Base-by-base conservation (phyloP, 2,329 filamentous ascomycete species). In the Cucurbitaria berberidis region DNA sequence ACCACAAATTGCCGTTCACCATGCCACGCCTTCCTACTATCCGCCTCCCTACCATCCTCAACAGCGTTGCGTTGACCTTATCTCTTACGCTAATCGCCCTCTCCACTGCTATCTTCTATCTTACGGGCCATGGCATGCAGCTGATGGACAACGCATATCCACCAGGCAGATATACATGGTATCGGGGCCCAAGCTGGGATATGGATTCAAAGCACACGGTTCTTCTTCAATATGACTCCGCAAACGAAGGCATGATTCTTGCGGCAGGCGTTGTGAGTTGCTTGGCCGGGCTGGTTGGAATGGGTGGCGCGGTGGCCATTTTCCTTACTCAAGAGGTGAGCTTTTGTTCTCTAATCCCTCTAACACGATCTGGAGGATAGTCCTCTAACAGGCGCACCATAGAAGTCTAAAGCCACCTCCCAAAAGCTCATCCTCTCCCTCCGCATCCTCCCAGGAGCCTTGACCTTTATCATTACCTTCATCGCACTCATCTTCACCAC, bases 81-180 rank as follows among this genome's bases (percentile, higher is more conserved):
- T 56, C 53, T 2, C 45, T 52, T 2, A 36, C 49, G 10, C 53
- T 56, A 2, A 19, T 56, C 5, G 40, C 32, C 15, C 21, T 56
- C 8, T 43, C 53, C 3, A 50, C 41, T 13, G 45, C 53, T 11
- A 34, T 30, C 5, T 9, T 56, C 5, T 56, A 52, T 32, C 26
- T 56, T 16, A 56, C 42, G 2, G 27, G 27, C 15, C 24, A 56
- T 49, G 53, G 53, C 19, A 48, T 51, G 45, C n/a, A 41, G 3
- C 11, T 18, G 11, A 49, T 49, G 45, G 41, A 49, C 13, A 16
- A 34, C 10, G 32, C 19, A 7, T 48, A 18, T 19, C 45, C 41
- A 5, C 22, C 44, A 27, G 45, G 45, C n/a, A 19, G 27, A 19
- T 49, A 56, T 16, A 18, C 32, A 7, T 56, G 53, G 53, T 52